Base-by-base conservation (phyloP, 352 stramenopile genomes). In the Phytopythium boreale region DNA sequence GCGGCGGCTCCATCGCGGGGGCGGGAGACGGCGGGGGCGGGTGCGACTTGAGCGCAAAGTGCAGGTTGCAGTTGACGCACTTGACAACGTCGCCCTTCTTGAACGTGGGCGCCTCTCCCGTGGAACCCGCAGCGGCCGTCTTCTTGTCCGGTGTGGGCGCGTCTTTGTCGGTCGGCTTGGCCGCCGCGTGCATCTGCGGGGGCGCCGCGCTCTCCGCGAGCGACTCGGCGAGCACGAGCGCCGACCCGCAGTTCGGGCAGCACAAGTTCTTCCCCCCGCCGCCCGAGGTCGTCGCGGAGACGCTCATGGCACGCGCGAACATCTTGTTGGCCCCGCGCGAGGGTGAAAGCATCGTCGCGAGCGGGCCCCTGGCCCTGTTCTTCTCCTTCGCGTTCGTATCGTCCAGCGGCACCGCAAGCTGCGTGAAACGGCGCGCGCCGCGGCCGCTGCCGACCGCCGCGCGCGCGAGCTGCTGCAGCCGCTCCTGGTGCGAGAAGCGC, bases 81-180 rank as follows among this genome's bases (percentile, higher is more conserved):
- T 88, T 89, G 68, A 93, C 81, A 31, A 93, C 76, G 59, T 93
- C 84, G 22, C 82, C 82, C 56, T 90, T 84, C 73, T 90, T 90
- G 61, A 92, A 89, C 61, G 73, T 69, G 17, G 39, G 47, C 17
- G 56, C n/a, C 22, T 55, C 27, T 14, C n/a, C n/a, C 19, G 43
- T 24, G 3, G 44, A 8, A 22, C 6, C 5, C 15, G 43, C 1
- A 19, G 60, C 44, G 29, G 29, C 29, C 29, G 29, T 34, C 52
- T 59, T 27, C 53, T 44, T 59, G 2, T 49, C 34, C n/a, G 65
- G 64, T 52, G 67, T 43, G 26, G 56, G 53, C 10, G 59, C 41
- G 15, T 62, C 39, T 20, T 44, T 57, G 17, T 5, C 43, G 22
- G n/a, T 7, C 20, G 22, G 59, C 53, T 41, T 69, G 44, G 14